Base-by-base conservation (phyloP, 441 rosid genomes). In the Gossypium trilobum region DNA sequence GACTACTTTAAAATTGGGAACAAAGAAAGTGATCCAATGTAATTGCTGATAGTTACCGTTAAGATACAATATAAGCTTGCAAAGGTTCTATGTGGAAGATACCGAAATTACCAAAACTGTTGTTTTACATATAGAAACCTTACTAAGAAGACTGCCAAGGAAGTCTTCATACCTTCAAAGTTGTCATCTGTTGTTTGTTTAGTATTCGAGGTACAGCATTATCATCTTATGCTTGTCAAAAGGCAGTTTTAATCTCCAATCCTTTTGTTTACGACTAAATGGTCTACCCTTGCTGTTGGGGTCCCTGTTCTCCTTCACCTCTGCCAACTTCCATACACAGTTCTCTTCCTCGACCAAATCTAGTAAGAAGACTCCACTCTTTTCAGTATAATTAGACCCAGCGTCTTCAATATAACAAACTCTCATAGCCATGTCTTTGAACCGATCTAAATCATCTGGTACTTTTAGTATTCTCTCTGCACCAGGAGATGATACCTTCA, bases 401-500 rank as follows among this genome's bases (percentile, higher is more conserved):
- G 55, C 39, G 57, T 82, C 86, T 76, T 90, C 87, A 1, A 55
- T 51, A 52, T 87, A 92, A 81, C 79, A 80, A 72, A 92, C 92
- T 74, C 82, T 85, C 92, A 90, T 82, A 0, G 95, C 87, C 92
- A 88, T 78, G 33, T 83, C 93, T 75, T 81, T 78, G 80, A 94
- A 91, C 51, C 92, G 87, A n/a, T 60, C 50, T 76, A 94, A 82
- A 72, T 94, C 99, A 68, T 85, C 87, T 0, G 94, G 94, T 27
- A 94, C 87, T 82, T 80, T 87, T 17, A 92, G 75, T 66, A 92
- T 78, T 79, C 99, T 88, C 79, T 92, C 94, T 59, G 94, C 91
- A 55, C 99, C 95, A n/a, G 94, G 97, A 78, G 97, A 84, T 50
- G 99, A 92, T 56, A 94, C 95, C 98, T 94, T 75, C 55, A 60